Base-by-base conservation (phyloP, 768 basidiomycete species). In the Phallus indusiatus region DNA sequence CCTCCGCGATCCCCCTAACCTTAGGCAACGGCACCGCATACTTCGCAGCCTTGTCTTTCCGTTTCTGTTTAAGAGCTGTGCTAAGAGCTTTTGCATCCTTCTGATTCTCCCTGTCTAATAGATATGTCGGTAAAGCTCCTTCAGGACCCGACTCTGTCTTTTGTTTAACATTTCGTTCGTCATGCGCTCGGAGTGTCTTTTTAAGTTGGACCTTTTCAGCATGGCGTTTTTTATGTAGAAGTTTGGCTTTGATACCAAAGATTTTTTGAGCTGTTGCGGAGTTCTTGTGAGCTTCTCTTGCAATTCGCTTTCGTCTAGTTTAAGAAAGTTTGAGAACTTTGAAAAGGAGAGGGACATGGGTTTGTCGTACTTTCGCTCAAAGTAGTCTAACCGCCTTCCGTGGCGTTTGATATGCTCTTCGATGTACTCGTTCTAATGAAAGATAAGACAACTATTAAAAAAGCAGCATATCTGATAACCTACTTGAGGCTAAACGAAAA, bases 141-240 rank as follows among this genome's bases (percentile, higher is more conserved):
- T 97, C 93, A 37, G 90, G 88, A 46, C 86, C 82, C 17, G 86
- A 78, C 1, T 85, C 85, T 1, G 85, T 78, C 33, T 71, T 67
- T 68, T 94, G 88, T 75, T 98, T 99, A 76, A 97, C 84, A 68
- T 98, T 94, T 62, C 96, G 88, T 73, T 98, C 95, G 74, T 99
- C 96, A 76, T 99, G 96, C 10, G 94, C 94, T 72, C 96, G 97
- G 73, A 99, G 87, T n/a, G 93, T 94, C 79, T 98, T 99, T 75
- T 93, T 95, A 76, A 99, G 88, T 68, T 94, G 92, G 49, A 99
- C 92, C 76, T 98, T 99, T 75, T 99, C 91, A 33, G 91, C 84
- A 75, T 98, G 92, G 61, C 95, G 88, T 72, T 88, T 94, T 37
- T 92, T 91, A 68, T 99, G 96, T 8, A 97, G 85, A n/a, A 98